Conservation (phyloP, 2,329 filamentous ascomycete genomes). For the Lithohypha guttulata region DNA sequence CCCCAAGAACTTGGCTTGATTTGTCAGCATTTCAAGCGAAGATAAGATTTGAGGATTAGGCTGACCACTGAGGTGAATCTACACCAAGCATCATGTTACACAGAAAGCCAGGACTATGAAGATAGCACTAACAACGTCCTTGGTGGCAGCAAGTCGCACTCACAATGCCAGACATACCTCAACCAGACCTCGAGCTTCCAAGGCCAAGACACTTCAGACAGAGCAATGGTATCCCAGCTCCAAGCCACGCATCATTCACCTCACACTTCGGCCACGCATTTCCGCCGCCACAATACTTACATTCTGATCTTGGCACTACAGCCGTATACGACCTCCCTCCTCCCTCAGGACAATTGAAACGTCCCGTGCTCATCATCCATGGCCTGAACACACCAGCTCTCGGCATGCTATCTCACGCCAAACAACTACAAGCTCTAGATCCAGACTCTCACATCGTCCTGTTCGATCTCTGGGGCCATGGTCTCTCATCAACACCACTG, state of each 20-base stretch:
- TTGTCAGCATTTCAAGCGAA: no score
- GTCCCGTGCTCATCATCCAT: slow-evolving; percentile 37
- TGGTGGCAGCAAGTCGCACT: no score
- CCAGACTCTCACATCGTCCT: slow-evolving; percentile 33
- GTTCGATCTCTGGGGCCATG: slow-evolving; percentile 45
- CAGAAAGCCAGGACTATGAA: no score
- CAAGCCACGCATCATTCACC: background rate
- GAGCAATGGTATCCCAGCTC: background rate
- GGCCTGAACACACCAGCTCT: slow-evolving; percentile 43
- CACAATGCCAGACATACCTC: background rate
- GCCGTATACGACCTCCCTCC: slow-evolving; percentile 1
- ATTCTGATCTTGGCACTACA: background rate
- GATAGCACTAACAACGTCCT: no score
- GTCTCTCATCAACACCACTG: slow-evolving; percentile 40
- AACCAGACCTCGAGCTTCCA: slow-evolving; percentile 3
- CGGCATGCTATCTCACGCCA: slow-evolving; percentile 36
- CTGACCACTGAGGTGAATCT: no score
- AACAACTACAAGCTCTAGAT: slow-evolving; percentile 26
- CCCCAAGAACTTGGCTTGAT: no score
- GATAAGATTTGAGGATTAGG: no score
- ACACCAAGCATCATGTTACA: no score
- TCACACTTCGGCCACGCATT: background rate
- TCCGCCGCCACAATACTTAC: background rate
- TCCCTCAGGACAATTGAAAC: background rate
- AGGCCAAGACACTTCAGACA: background rate